These are phyloP conservation scores for Taphrina populina DNA, from an alignment of 1,139 yeast genomes.

Conservation along the genomic window DNA sequence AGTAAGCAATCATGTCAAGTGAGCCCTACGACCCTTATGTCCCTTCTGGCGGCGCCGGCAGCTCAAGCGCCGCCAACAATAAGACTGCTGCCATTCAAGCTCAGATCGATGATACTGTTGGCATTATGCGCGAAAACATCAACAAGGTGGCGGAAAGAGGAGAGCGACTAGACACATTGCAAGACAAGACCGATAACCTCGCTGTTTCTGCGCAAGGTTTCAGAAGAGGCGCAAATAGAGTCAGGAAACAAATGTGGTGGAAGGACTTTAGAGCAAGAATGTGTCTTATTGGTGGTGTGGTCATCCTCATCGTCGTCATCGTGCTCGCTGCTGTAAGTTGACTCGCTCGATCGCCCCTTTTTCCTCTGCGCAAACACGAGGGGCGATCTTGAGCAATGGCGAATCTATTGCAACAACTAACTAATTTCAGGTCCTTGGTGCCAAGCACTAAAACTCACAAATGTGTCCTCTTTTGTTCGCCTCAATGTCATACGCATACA, in stretches of 20 bases:
- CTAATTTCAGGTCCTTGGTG: constrained; percentile 25
- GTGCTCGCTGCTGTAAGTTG: constrained; percentile 86
- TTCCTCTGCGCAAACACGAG: background rate
- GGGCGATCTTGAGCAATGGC: background rate
- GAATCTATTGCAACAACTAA: background rate
- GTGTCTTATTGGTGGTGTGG: constrained; percentile 80
- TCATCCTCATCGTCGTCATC: constrained; percentile 80
- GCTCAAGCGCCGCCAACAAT: constrained; percentile 21
- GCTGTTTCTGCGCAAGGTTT: constrained; percentile 94
- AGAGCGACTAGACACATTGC: constrained; percentile 87
- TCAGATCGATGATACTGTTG: constrained; percentile 96
- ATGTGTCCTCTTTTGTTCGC: background rate
- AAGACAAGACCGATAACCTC: constrained; percentile 83
- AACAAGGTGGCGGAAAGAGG: constrained; percentile 68
- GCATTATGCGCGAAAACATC: constrained; percentile 96
- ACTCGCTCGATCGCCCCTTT: constrained; percentile 42
- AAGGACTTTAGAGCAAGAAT: constrained; percentile 95
- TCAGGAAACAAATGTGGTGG: constrained; percentile 99
- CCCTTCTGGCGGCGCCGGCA: constrained; percentile 24
- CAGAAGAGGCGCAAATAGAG: constrained; percentile 95
- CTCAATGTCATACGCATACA: no score
- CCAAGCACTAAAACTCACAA: constrained; percentile 20
- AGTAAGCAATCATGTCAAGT: constrained; percentile 29
- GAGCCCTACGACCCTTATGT: constrained; percentile 33
- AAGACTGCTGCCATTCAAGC: constrained; percentile 42